Percentiles rank a stretch among this genome's conserved stretches.
Conservation (phyloP, 2,329 filamentous ascomycete species). For the Geoglossum cookeanum region DNA sequence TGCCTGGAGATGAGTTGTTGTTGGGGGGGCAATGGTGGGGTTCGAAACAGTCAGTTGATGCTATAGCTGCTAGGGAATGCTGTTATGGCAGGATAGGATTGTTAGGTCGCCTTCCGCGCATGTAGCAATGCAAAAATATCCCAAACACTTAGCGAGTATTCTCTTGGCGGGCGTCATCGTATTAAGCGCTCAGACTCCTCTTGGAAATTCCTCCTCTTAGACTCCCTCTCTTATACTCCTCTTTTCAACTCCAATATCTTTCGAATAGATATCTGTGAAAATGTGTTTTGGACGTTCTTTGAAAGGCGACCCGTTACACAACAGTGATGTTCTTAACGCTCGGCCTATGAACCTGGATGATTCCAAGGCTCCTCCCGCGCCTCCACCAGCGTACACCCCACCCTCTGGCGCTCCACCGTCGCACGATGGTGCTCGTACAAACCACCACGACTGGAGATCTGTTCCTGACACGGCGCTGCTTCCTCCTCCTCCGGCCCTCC, state of each 20-base stretch:
- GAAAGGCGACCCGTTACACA: not conserved
- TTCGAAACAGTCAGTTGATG: not conserved
- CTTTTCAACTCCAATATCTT: no score
- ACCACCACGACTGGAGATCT: constrained; percentile 43
- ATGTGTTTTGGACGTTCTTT: constrained; percentile 1
- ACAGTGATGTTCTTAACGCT: not conserved
- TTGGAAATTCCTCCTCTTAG: no score
- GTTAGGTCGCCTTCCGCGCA: not conserved
- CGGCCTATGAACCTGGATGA: not conserved
- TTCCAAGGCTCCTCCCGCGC: not conserved
- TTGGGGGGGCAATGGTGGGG: not conserved
- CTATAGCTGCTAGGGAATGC: not conserved
- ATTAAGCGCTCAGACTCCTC: no score
- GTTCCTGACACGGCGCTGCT: constrained; percentile 40
- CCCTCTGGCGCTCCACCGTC: not conserved
- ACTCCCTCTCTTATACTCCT: no score
- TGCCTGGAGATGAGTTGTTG: not conserved
- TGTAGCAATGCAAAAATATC: not conserved
- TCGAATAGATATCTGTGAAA: not conserved
- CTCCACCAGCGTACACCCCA: not conserved
- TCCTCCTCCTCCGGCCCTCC: constrained; percentile 37
- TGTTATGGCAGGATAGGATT: not conserved
- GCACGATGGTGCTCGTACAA: constrained; percentile 18
- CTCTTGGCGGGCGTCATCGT: no score
- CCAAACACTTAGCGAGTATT: no score